A percentile compares a stretch with the other conserved stretches of the same genome.
Conservation (phyloP, 2,329 filamentous ascomycete species). For the Exophiala lecanii-corni region DNA sequence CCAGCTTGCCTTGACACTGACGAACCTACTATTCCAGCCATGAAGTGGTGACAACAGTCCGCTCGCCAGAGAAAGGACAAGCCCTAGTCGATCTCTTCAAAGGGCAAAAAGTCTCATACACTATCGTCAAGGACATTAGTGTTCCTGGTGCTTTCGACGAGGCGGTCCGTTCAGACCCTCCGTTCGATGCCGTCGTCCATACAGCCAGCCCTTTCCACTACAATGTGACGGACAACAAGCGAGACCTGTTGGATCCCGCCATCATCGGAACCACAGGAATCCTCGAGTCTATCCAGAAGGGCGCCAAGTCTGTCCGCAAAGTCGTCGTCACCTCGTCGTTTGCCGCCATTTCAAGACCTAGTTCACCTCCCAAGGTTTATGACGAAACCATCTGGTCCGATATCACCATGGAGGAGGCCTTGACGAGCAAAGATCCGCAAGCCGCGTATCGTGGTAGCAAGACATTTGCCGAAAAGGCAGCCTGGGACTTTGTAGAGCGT, state of each 20-base stretch:
- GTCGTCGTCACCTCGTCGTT: slow-evolving; percentile 70
- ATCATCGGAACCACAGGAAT: slow-evolving; percentile 61
- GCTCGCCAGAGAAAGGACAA: slow-evolving; percentile 27
- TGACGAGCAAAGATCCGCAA: slow-evolving; percentile 33
- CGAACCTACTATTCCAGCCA: slow-evolving; percentile 9
- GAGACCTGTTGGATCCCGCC: slow-evolving; percentile 53
- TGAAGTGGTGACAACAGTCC: slow-evolving; percentile 27
- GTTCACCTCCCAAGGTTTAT: slow-evolving; percentile 41
- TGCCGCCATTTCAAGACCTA: slow-evolving; percentile 55
- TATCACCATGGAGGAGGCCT: slow-evolving; percentile 48
- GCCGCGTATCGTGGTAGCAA: slow-evolving; percentile 39
- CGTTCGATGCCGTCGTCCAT: slow-evolving; percentile 69
- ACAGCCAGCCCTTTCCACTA: slow-evolving; percentile 70
- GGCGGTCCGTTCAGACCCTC: slow-evolving; percentile 39
- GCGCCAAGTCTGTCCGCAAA: slow-evolving; percentile 61
- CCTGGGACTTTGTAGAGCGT: slow-evolving; percentile 28
- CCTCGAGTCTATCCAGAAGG: slow-evolving; percentile 56
- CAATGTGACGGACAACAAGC: slow-evolving; percentile 64
- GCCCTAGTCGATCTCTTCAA: slow-evolving; percentile 25
- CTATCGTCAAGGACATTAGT: slow-evolving; percentile 17
- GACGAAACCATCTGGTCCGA: slow-evolving; percentile 55
- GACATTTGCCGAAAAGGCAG: slow-evolving; percentile 27
- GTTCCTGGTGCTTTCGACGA: slow-evolving; percentile 33
- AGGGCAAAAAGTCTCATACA: slow-evolving; percentile 8
- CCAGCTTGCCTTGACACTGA: too few relatives aligned